Conservation (phyloP, 768 basidiomycete genomes). For the Cystofilobasidium macerans region DNA sequence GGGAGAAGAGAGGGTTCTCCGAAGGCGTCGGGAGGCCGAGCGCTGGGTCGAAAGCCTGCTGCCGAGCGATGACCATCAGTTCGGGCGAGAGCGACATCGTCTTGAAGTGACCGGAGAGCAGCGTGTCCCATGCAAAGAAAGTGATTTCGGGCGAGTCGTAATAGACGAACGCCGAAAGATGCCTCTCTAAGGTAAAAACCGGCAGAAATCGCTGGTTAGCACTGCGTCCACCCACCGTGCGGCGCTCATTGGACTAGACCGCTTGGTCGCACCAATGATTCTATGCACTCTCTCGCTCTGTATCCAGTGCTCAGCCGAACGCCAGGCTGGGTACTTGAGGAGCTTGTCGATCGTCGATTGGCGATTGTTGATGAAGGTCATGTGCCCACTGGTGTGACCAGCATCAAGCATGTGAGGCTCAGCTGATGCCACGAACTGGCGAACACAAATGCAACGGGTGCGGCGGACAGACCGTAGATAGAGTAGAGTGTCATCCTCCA, state of each 20-base stretch:
- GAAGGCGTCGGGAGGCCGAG: neutral
- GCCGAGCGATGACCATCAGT: neutral
- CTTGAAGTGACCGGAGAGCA: conserved; percentile 11
- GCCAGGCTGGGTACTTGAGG: conserved; percentile 7
- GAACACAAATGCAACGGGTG: too few relatives aligned
- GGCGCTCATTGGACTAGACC: neutral
- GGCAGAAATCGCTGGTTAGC: too few relatives aligned
- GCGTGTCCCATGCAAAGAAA: conserved; percentile 16
- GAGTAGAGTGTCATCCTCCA: conserved; percentile 9
- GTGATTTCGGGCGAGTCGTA: conserved; percentile 4
- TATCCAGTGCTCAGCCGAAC: neutral
- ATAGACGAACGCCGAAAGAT: conserved; percentile 13
- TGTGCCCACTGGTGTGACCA: conserved; percentile 10
- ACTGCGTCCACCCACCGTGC: neutral
- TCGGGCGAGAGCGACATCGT: conserved; percentile 9
- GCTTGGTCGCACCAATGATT: conserved; percentile 2
- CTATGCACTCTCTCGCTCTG: neutral
- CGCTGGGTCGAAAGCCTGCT: conserved; percentile 1
- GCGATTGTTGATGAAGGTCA: conserved; percentile 14
- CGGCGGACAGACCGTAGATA: conserved; percentile 18
- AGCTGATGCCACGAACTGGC: neutral
- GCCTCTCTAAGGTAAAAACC: too few relatives aligned
- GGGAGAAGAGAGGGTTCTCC: neutral
- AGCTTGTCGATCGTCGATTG: conserved; percentile 8
- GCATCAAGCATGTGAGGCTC: too few relatives aligned